These are phyloP conservation scores for Penicillium sp. DNA, from an alignment of 2,329 filamentous ascomycete genomes.

Conservation along the genomic window DNA sequence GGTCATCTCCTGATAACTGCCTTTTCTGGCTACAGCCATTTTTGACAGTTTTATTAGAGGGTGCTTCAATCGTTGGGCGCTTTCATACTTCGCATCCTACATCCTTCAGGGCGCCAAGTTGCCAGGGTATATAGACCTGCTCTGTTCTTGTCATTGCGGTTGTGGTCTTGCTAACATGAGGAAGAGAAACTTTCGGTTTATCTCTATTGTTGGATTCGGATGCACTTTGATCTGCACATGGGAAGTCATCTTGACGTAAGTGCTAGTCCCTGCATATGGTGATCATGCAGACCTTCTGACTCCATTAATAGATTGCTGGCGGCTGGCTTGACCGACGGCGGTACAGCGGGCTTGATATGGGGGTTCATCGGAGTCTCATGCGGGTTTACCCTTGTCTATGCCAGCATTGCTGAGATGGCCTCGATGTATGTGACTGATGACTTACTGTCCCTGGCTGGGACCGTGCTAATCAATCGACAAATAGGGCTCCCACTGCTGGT, in stretches of 20 bases:
- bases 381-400: constrained; percentile 36
- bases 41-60: background rate
- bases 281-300: constrained; percentile 10
- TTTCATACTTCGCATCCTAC: background rate
- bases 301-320: constrained; percentile 24
- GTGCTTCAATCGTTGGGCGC: background rate
- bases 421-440: constrained; percentile 36
- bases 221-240: constrained; percentile 45
- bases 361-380: constrained; percentile 33
- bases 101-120: background rate
- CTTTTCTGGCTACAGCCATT: constrained; percentile 12
- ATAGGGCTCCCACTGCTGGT: constrained; percentile 42
- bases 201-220: constrained; percentile 46
- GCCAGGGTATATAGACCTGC: background rate
- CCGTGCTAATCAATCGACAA: background rate
- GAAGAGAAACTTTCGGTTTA: constrained; percentile 46
- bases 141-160: background rate
- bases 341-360: constrained; percentile 40
- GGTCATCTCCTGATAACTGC: constrained; percentile 15
- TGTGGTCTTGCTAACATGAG: background rate
- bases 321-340: constrained; percentile 36
- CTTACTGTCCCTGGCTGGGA: background rate
- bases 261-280: constrained; percentile 3
- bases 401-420: constrained; percentile 43
- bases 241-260: constrained; percentile 43